These are phyloP conservation scores for Euryodendron excelsum DNA, from an alignment of 148 eudicot genomes.

Conservation along the genomic window DNA sequence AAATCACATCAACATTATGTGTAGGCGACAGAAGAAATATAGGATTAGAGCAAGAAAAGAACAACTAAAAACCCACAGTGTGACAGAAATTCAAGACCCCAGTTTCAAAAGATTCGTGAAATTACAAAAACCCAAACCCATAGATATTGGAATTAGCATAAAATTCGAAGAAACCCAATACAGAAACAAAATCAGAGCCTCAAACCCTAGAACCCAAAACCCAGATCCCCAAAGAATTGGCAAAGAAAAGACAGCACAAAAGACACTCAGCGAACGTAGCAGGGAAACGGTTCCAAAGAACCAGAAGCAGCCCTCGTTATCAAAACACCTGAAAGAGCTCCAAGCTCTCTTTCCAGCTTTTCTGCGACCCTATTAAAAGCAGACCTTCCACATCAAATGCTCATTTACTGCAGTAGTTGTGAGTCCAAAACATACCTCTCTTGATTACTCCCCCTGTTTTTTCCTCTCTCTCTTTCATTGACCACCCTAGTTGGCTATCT, in stretches of 20 bases:
- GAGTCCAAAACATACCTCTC: constrained; percentile 16
- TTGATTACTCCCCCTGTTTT: constrained; percentile 1
- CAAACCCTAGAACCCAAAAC: constrained; percentile 5
- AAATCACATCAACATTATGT: constrained; percentile 5
- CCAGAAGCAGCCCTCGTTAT: not conserved
- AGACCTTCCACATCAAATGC: constrained; percentile 28
- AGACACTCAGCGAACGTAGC: constrained; percentile 11
- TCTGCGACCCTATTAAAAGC: constrained; percentile 25
- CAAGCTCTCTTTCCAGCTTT: constrained; percentile 20
- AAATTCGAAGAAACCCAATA: constrained; percentile 1
- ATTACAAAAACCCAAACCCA: not conserved
- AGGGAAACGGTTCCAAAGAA: not conserved
- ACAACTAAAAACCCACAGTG: not conserved
- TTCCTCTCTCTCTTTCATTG: constrained; percentile 13
- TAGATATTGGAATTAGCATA: not conserved
- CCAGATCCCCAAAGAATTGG: constrained; percentile 23
- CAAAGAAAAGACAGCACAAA: not conserved
- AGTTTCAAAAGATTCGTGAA: constrained; percentile 3
- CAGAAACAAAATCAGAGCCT: not conserved
- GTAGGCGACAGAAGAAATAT: not conserved
- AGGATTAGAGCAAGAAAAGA: not conserved
- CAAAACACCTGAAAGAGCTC: not conserved
- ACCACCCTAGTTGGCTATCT: not conserved
- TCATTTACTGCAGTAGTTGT: constrained; percentile 34
- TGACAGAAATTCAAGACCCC: not conserved